Conservation (phyloP, 306 rosid genomes). For the Medicago truncatula region MtrunA17r5.0-ANR NC_053043.1:45107501-45108000, state of each 20-base stretch:
- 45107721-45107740: slow-evolving; percentile 16
- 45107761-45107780: slow-evolving; percentile 10
- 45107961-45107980: too few species aligned
- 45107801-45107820: not conserved
- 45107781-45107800: slow-evolving; percentile 28
- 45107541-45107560: slow-evolving; percentile 56
- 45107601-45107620: too few species aligned
- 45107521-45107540: too few species aligned
- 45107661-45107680: too few species aligned
- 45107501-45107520: too few species aligned
- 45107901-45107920: not conserved
- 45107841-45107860: slow-evolving; percentile 4
- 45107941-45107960: too few species aligned
- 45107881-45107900: not conserved
- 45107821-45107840: slow-evolving; percentile 17
- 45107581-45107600: slow-evolving; percentile 45
- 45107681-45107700: not conserved
- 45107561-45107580: slow-evolving; percentile 56
- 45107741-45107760: not conserved
- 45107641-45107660: too few species aligned
- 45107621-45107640: too few species aligned
- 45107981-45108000: too few species aligned
- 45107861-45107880: slow-evolving; percentile 16
- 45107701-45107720: not conserved
- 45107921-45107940: not conserved